Conservation (phyloP, 306 rosid species). For the Pachyrhizus erosus region DNA sequence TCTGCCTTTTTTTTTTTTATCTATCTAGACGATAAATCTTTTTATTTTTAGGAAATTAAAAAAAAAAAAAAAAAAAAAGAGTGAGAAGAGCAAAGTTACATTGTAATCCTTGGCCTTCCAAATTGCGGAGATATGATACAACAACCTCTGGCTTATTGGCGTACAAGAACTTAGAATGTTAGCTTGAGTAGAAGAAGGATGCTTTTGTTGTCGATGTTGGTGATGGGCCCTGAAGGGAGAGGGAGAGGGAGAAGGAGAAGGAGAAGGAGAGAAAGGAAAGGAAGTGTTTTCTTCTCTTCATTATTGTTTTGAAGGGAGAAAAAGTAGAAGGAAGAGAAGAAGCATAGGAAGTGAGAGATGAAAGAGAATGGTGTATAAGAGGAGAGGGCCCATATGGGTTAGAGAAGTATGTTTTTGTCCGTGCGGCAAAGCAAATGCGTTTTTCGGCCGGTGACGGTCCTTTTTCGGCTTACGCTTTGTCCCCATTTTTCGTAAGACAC, state of each 20-base stretch:
- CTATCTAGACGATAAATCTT: constrained; percentile 19
- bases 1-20: constrained; percentile 54
- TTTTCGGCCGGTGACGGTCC: constrained; percentile 61
- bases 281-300: constrained; percentile 35
- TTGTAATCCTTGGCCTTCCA: constrained; percentile 24
- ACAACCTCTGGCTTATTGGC: background rate
- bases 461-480: constrained; percentile 66
- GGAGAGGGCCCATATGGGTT: background rate
- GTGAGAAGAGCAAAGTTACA: constrained; percentile 36
- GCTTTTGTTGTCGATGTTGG: constrained; percentile 39
- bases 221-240: too few relatives aligned
- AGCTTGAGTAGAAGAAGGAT: background rate
- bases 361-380: constrained; percentile 30
- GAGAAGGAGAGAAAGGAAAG: background rate
- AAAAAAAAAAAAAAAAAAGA: background rate
- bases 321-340: background rate
- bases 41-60: background rate
- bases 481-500: constrained; percentile 45
- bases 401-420: constrained; percentile 20
- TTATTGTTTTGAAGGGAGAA: too few relatives aligned
- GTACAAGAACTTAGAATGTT: constrained; percentile 26
- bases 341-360: constrained; percentile 16
- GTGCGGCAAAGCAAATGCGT: constrained; percentile 22
- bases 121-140: too few relatives aligned
- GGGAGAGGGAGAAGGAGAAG: too few relatives aligned